Evolutionary conservation across 1,284 basidiomycete genomes (phyloP), one percentile per base, ranked within the genome.

Genomic region (Melampsora americana): DNA sequence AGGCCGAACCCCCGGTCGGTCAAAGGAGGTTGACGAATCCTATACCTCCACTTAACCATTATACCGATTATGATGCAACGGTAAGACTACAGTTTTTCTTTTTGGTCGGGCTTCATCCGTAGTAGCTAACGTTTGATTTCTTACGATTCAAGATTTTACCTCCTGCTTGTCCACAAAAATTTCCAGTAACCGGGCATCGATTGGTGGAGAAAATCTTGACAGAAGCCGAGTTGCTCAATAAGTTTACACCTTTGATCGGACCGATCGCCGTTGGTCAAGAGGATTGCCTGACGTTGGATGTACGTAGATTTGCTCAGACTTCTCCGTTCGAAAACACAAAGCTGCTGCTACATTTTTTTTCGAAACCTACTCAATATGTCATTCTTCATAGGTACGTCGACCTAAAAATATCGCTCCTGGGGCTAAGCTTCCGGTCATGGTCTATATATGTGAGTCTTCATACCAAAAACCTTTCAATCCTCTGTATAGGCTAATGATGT

Each of bases 251-350:
- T 44, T 46, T 42, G 20, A 16, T 66, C 12, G 35, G 42, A 12
- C 20, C 23, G 1, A 20, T 66, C 28, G n/a, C 28, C 16, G 23
- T 46, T 46, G 65, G 65, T 46, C 65, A 66, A 46, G 65, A 66
- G 35, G 65, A 66, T 32, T 66, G 65, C 18, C 18, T 66, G 42
- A 66, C 65, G 20, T 9, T 66, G 5, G 65, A 66, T 46, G 65
- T 66, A 30, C 46, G 42, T 26, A 4, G 9, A 1, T 39, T 32
- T 20, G 32, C 32, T 11, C 9, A 7, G 5, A 16, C 18, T 7
- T 18, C 14, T 64, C 35, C 20, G 14, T 12, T 12, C 11, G 42
- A 42, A 42, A 44, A 14, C 42, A 44, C 14, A 14, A 14, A 35
- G 35, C 9, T 35, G 3, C 14, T 44, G 12, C 14, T 4, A 44